These are phyloP conservation scores for Nemania abortiva DNA, from an alignment of 2,329 filamentous ascomycete species.

Conservation along the genomic window DNA sequence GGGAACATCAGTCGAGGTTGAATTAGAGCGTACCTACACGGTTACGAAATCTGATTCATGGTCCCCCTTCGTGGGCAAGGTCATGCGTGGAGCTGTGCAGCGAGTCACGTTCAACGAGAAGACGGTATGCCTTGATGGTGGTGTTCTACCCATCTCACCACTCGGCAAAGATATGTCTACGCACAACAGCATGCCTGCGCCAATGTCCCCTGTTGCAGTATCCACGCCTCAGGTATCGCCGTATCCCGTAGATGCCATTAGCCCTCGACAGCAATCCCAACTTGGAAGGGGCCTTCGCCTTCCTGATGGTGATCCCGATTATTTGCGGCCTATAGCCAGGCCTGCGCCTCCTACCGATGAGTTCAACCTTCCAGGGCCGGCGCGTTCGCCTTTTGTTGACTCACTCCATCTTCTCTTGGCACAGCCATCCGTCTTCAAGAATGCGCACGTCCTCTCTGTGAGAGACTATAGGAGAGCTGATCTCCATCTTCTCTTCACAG, in stretches of 20 bases:
- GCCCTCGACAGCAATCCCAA: constrained; percentile 52
- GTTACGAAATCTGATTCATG: constrained; percentile 65
- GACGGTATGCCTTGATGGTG: constrained; percentile 80
- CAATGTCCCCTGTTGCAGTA: constrained; percentile 70
- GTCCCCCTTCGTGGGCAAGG: constrained; percentile 79
- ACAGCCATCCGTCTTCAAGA: constrained; percentile 84
- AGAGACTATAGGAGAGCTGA: constrained; percentile 89
- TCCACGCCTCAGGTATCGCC: constrained; percentile 58
- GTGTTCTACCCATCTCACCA: constrained; percentile 66
- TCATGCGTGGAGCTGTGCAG: constrained; percentile 77
- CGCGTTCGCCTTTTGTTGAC: constrained; percentile 66
- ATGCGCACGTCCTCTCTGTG: constrained; percentile 90
- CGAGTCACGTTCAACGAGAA: constrained; percentile 80
- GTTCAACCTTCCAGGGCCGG: constrained; percentile 60
- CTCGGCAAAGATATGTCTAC: constrained; percentile 82
- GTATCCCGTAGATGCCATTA: constrained; percentile 54
- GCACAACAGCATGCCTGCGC: constrained; percentile 64
- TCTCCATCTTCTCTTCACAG: constrained; percentile 92
- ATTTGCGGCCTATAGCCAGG: constrained; percentile 44
- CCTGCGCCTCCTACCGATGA: constrained; percentile 56
- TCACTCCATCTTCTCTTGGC: constrained; percentile 79
- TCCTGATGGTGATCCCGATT: constrained; percentile 53
- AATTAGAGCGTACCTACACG: constrained; percentile 78
- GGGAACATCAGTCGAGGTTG: constrained; percentile 79
- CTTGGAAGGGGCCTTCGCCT: constrained; percentile 51